Conservation (phyloP, 2,329 filamentous ascomycete genomes). For the Fusarium redolens region DNA sequence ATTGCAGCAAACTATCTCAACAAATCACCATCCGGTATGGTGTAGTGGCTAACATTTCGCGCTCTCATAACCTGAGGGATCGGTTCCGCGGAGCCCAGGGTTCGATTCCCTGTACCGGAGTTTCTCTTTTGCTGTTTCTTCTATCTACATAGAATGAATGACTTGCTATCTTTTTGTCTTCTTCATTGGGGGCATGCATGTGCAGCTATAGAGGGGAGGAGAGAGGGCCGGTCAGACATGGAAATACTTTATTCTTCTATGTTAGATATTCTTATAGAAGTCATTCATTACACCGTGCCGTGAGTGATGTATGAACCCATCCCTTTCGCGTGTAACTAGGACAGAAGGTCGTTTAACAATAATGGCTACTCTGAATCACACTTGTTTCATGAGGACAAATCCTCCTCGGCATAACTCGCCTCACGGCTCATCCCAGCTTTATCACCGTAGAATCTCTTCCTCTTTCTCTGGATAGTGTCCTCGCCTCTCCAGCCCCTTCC, state of each 20-base stretch:
- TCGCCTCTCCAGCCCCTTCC: constrained; percentile 61
- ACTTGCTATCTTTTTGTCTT: not conserved
- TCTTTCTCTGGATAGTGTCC: constrained; percentile 47
- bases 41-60: constrained; percentile 51
- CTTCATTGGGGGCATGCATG: not conserved
- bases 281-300: too few relatives aligned
- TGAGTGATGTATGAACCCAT: not conserved
- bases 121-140: not conserved
- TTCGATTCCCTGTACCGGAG: constrained; percentile 47
- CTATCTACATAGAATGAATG: not conserved
- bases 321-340: not conserved
- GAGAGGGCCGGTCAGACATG: not conserved
- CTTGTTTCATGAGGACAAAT: constrained; percentile 11
- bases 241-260: not conserved
- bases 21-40: constrained; percentile 43
- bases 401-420: constrained; percentile 24
- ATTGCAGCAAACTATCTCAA: not conserved
- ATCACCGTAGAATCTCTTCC: constrained; percentile 44
- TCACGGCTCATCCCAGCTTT: constrained; percentile 17
- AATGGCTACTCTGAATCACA: not conserved
- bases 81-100: constrained; percentile 43
- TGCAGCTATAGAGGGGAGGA: not conserved
- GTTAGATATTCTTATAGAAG: not conserved
- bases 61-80: constrained; percentile 47
- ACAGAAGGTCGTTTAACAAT: not conserved